phyloP scores from a whole-genome alignment of 164 flowering plant genomes.

The Macadamia tetraphylla region DNA sequence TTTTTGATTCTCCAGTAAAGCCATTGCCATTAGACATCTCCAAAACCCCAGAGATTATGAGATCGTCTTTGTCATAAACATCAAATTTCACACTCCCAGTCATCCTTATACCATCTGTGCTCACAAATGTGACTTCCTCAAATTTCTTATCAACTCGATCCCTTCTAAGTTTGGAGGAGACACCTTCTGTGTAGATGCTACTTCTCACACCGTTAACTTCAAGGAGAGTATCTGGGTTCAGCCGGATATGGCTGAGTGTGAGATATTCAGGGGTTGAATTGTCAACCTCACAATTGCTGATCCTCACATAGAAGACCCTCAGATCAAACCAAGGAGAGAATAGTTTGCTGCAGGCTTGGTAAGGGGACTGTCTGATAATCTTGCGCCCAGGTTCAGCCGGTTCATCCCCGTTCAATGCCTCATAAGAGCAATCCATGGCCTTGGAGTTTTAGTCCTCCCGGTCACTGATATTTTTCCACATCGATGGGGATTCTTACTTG shows the following conservation, averaged over 20 bases:
- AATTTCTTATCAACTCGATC: constrained; percentile 72
- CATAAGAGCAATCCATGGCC: constrained; percentile 39
- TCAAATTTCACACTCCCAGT: constrained; percentile 76
- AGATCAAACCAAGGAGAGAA: constrained; percentile 66
- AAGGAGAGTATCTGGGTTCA: constrained; percentile 57
- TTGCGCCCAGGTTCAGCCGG: constrained; percentile 24
- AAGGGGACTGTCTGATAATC: constrained; percentile 18
- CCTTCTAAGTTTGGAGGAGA: constrained; percentile 51
- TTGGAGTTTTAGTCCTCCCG: constrained; percentile 1
- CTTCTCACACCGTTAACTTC: constrained; percentile 70
- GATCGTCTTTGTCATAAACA: constrained; percentile 56
- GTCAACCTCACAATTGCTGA: constrained; percentile 62
- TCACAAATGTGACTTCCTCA: constrained; percentile 74
- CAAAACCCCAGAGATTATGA: constrained; percentile 58
- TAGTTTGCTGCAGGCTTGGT: constrained; percentile 25
- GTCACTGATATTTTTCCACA: neutral
- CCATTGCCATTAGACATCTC: constrained; percentile 55
- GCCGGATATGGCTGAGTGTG: constrained; percentile 66
- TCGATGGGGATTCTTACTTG: neutral
- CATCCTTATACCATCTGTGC: constrained; percentile 70
- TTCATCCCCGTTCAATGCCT: constrained; percentile 29
- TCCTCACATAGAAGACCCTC: constrained; percentile 75
- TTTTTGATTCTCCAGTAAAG: constrained; percentile 33
- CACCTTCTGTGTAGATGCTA: constrained; percentile 53
- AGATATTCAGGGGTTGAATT: constrained; percentile 65